Evolutionary conservation across 352 stramenopile species (phyloP).

Genomic region (Halophytophthora polymorphica): DNA sequence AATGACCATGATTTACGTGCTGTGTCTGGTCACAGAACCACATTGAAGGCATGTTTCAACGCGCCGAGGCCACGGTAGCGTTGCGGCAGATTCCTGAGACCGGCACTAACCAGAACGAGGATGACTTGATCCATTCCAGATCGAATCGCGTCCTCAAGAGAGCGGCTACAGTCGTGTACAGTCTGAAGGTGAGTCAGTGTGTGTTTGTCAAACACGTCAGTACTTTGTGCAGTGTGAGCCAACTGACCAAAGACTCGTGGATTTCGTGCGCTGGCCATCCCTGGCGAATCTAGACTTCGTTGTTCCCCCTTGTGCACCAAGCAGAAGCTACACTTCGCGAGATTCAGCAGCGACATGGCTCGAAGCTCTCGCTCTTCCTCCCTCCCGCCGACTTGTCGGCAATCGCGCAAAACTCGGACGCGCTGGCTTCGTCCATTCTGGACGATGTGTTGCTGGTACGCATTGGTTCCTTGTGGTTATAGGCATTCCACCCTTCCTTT

Average conservation of each 20-base stretch:
- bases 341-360: slow-evolving; percentile 32
- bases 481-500: no score
- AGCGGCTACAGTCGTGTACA: slow-evolving; percentile 46
- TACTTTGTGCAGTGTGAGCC: no score
- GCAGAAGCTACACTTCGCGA: slow-evolving; percentile 40
- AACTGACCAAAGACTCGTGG: background rate
- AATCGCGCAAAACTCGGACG: slow-evolving; percentile 48
- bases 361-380: slow-evolving; percentile 43
- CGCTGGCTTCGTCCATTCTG: slow-evolving; percentile 51
- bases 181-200: slow-evolving; percentile 30
- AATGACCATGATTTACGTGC: background rate
- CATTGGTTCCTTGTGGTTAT: background rate
- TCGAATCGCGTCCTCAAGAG: slow-evolving; percentile 36
- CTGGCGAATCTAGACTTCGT: slow-evolving; percentile 24
- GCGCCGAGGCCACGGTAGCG: slow-evolving; percentile 27
- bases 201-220: background rate
- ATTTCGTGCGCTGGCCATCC: background rate
- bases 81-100: slow-evolving; percentile 16
- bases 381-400: slow-evolving; percentile 29
- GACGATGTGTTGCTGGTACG: slow-evolving; percentile 63
- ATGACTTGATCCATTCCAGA: slow-evolving; percentile 7
- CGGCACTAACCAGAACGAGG: slow-evolving; percentile 27
- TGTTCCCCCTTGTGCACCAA: slow-evolving; percentile 57
- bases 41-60: slow-evolving; percentile 44
- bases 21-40: slow-evolving; percentile 23